Evolutionary conservation across 2,329 filamentous ascomycete genomes (phyloP), one percentile per base, ranked within the genome.

Genomic region (Periconia macrospinosa): DNA sequence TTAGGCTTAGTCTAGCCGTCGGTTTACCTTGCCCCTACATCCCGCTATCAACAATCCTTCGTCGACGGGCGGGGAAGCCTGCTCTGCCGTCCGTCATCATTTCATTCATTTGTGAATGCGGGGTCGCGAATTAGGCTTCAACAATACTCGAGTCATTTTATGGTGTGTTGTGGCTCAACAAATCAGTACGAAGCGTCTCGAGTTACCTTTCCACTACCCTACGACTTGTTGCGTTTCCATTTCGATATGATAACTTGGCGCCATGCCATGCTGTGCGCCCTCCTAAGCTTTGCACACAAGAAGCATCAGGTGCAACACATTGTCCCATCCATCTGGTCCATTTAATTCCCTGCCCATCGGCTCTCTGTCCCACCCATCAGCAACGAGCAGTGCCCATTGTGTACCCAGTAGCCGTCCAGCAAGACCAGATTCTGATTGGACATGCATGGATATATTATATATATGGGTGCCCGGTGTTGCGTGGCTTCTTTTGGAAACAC

Each of bases 31-130:
- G 27, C 42, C 45, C 18, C 45, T 42, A 42, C n/a, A n/a, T 27
- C 48, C 17, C 48, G 6, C 17, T 37, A 37, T 37, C 33, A 13
- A 37, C 33, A 37, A 37, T 37, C 33, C 33, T 37, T 37, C 30
- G 13, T 7, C 30, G 14, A 41, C 44, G 44, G 48, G 53, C 53
- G 53, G 53, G 49, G 45, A 55, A 55, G 53, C 53, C 33, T 55
- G 49, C 33, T 14, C 35, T 19, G 42, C 10, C 42, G 14, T 15
- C 42, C 20, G 13, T 37, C 42, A 45, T 27, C 42, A 23, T 45
- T 27, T 27, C 30, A 20, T 45, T 15, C 27, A 27, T 27, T 27
- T 27, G 23, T 27, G 43, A 19, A 11, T 33, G 52, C 52, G 52
- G 52, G 52, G 52, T 49, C 20, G n/a, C 33, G 11, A 37, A n/a